phyloP scores from a whole-genome alignment of 306 rosid genomes.

The Vigna nakashimae region DNA sequence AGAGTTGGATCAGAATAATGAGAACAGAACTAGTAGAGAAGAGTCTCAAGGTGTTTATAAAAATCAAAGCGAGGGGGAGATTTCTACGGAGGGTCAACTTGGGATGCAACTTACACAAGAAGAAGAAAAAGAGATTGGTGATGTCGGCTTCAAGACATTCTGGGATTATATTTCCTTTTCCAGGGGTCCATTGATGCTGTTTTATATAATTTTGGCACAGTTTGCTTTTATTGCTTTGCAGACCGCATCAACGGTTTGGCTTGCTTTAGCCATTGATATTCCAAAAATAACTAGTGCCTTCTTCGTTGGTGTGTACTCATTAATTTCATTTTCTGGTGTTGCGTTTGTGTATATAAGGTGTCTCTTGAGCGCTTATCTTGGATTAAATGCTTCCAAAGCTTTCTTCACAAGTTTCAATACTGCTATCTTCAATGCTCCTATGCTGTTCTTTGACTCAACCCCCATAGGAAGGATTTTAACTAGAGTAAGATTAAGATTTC shows the following conservation, averaged over 20 bases:
- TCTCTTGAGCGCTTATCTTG: constrained; percentile 52
- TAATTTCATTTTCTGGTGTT: constrained; percentile 59
- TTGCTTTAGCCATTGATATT: constrained; percentile 67
- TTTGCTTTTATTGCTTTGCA: constrained; percentile 58
- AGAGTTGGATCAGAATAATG: constrained; percentile 44
- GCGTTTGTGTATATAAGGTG: constrained; percentile 57
- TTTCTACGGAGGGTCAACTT: constrained; percentile 42
- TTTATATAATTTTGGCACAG: constrained; percentile 39
- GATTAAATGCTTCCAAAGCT: constrained; percentile 79
- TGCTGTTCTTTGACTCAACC: constrained; percentile 86
- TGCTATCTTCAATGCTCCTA: constrained; percentile 82
- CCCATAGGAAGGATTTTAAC: constrained; percentile 84
- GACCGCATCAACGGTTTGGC: constrained; percentile 68
- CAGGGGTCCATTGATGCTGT: constrained; percentile 50
- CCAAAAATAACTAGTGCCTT: constrained; percentile 53
- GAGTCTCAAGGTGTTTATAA: constrained; percentile 41
- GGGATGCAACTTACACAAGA: constrained; percentile 72
- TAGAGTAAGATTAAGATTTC: constrained; percentile 64
- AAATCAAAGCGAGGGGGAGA: constrained; percentile 48
- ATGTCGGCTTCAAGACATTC: constrained; percentile 72
- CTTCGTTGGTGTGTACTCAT: constrained; percentile 66
- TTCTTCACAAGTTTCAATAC: no score
- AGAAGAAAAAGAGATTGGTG: constrained; percentile 75
- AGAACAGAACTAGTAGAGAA: constrained; percentile 41
- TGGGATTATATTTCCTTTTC: constrained; percentile 66